Evolutionary conservation across 192 early-diverging fungal genomes (phyloP), one percentile per base, ranked within the genome.

Genomic region (Dissophora ornata): DNA sequence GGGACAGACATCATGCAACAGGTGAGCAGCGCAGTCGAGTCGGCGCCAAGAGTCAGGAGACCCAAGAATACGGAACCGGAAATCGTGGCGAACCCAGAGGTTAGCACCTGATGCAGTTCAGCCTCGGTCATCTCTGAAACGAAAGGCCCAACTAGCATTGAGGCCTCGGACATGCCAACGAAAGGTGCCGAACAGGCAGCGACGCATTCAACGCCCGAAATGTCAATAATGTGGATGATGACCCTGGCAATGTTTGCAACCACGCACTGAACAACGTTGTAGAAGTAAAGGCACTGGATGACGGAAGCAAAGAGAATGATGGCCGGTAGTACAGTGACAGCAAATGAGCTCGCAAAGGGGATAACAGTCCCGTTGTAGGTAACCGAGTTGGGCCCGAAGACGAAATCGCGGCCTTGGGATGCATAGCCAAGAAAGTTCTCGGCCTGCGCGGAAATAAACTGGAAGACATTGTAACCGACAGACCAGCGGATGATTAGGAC

Each of bases 1-100:
- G 95, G 95, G 36, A 96, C 89, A 28, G 95, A 96, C 94, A 96
- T 95, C 85, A 95, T 81, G 80, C 94, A 95, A 12, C 92, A 87
- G 1, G 94, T 93, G 69, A 96, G 87, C 25, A 96, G 79, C 62
- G 87, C 84, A 22, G 84, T 77, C 3, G 86, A 77, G 57, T 83
- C 70, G n/a, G 90, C 89, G 47, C 92, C 91, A 69, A 93, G 78
- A 33, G 82, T 63, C 62, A 91, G 80, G 71, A 95, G 95, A 41
- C 84, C 91, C 51, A 89, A 84, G 26, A 96, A 81, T n/a, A 91
- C 90, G 13, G 95, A 94, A 24, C 93, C 94, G 32, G 93, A 89
- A 57, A 96, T 90, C 55, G 95, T 96, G 30, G 95, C 89, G 80
- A 96, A 96, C 66, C 95, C 95, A 52, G 92, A 93, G 18, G 88